These are phyloP conservation scores for Psilocybe subaeruginosa DNA, from an alignment of 768 basidiomycete species.

Conservation along the genomic window DNA sequence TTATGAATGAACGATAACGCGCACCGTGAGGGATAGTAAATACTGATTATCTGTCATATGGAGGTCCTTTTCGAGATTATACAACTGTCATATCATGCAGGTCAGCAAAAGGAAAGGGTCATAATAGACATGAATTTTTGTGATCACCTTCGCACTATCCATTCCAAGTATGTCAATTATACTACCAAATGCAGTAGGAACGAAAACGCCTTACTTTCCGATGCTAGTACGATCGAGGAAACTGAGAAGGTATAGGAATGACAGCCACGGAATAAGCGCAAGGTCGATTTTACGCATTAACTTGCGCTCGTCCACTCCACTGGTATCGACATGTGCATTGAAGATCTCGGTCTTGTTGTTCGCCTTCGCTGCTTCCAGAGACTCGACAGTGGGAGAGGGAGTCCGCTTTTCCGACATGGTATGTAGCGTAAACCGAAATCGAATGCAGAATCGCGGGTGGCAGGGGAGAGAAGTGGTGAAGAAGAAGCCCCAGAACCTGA, in stretches of 20 bases:
- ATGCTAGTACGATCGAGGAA: slow-evolving; percentile 60
- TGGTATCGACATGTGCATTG: slow-evolving; percentile 58
- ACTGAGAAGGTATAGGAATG: slow-evolving; percentile 75
- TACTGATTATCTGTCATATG: slow-evolving; percentile 70
- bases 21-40: slow-evolving; percentile 60
- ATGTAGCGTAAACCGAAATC: slow-evolving; percentile 2
- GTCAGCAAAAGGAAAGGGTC: neutral
- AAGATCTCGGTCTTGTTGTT: slow-evolving; percentile 31
- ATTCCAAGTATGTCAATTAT: slow-evolving; percentile 11
- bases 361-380: slow-evolving; percentile 26
- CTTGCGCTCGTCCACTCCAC: slow-evolving; percentile 67
- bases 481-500: slow-evolving; percentile 5
- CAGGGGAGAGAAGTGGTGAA: slow-evolving; percentile 3
- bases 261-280: slow-evolving; percentile 71
- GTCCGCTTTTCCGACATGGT: slow-evolving; percentile 21
- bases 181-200: slow-evolving; percentile 14
- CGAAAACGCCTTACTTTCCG: slow-evolving; percentile 42
- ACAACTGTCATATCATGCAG: slow-evolving; percentile 47
- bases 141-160: slow-evolving; percentile 46
- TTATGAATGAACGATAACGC: neutral
- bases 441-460: slow-evolving; percentile 5
- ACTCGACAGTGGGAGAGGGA: slow-evolving; percentile 25
- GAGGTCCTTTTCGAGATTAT: slow-evolving; percentile 60
- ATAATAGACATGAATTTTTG: neutral
- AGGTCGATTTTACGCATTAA: slow-evolving; percentile 71